These are phyloP conservation scores for Guillardia theta DNA, from an alignment of 78 protist genomes.

Conservation along the genomic window DNA sequence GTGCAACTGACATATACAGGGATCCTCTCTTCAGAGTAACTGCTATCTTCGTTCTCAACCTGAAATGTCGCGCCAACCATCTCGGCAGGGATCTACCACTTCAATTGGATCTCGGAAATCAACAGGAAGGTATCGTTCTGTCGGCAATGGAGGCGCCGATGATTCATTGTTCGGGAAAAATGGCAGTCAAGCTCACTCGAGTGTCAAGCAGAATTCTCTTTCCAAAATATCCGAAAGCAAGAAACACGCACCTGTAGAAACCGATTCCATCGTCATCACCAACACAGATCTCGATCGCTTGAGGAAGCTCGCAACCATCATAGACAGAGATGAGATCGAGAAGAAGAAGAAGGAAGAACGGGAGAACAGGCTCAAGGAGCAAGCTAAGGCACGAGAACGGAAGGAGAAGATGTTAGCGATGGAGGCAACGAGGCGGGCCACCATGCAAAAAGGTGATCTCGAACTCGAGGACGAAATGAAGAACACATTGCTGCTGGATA, in stretches of 20 bases:
- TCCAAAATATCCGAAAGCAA: background rate
- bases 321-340: background rate
- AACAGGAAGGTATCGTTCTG: background rate
- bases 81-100: background rate
- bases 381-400: background rate
- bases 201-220: too few species aligned
- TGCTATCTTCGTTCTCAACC: too few species aligned
- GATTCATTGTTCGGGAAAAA: background rate
- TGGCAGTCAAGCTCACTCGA: background rate
- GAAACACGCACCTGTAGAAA: background rate
- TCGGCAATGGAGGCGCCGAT: background rate
- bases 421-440: background rate
- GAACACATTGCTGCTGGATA: background rate
- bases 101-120: background rate
- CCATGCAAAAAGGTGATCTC: background rate
- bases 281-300: background rate
- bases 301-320: background rate
- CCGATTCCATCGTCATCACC: constrained; percentile 20
- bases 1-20: too few species aligned
- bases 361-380: background rate
- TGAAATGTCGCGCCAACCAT: background rate
- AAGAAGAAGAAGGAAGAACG: background rate
- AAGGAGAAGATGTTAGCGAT: background rate
- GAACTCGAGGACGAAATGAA: background rate
- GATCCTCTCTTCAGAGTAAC: too few species aligned